A percentile compares a stretch with the other conserved stretches of the same genome.
Evolutionary conservation across 1,139 yeast species (phyloP).

Genomic region (Petasospora rhodanensis): DNA sequence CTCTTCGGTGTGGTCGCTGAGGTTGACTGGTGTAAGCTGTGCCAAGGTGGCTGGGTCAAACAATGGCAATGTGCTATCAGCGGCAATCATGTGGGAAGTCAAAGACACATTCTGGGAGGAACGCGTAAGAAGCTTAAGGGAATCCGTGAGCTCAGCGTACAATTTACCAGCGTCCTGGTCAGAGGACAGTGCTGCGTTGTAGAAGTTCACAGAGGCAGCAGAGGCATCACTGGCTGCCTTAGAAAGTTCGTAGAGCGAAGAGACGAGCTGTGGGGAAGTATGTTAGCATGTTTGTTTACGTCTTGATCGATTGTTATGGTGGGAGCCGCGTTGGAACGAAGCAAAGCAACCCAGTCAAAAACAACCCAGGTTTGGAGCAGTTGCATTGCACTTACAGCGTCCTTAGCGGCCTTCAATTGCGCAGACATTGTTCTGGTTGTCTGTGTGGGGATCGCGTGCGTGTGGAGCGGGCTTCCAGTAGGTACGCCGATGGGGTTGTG

Average conservation of each 20-base stretch:
- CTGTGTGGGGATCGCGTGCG: constrained; percentile 1
- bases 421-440: constrained; percentile 18
- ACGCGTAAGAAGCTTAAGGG: constrained; percentile 28
- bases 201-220: constrained; percentile 69
- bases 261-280: constrained; percentile 44
- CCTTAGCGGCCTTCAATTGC: constrained; percentile 34
- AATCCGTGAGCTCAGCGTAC: constrained; percentile 35
- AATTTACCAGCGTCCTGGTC: constrained; percentile 34
- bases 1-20: not conserved
- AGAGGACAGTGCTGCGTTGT: constrained; percentile 43
- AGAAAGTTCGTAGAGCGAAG: constrained; percentile 74
- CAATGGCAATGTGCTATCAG: constrained; percentile 11
- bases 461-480: too few relatives aligned
- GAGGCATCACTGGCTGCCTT: constrained; percentile 82
- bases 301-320: too few relatives aligned
- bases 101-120: constrained; percentile 19
- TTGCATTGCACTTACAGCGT: constrained; percentile 29
- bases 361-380: too few relatives aligned
- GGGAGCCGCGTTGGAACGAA: too few relatives aligned
- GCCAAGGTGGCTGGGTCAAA: constrained; percentile 7
- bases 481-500: too few relatives aligned
- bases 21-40: not conserved
- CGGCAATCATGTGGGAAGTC: constrained; percentile 18
- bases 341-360: too few relatives aligned
- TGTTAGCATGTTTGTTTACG: constrained; percentile 4